Percentiles rank a stretch among this genome's conserved stretches.
Evolutionary conservation across 352 stramenopile genomes (phyloP).

Genomic region (Elongisporangium anandrum): DNA sequence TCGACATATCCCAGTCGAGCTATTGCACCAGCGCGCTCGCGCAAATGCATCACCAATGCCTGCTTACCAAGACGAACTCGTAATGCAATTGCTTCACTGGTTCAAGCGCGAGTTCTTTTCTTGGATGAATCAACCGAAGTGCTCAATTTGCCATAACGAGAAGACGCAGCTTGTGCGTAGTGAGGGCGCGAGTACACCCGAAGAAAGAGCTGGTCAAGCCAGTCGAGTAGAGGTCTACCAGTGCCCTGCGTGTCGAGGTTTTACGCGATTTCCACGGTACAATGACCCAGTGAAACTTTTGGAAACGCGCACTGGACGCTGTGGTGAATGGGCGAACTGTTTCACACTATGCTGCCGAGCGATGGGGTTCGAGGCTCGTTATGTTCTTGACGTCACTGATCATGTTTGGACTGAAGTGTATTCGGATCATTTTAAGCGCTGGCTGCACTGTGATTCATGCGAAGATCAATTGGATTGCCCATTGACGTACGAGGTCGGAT

Average conservation of each 20-base stretch:
- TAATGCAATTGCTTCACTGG: slow-evolving; percentile 79
- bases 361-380: slow-evolving; percentile 89
- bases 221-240: slow-evolving; percentile 85
- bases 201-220: slow-evolving; percentile 60
- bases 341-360: slow-evolving; percentile 89
- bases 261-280: slow-evolving; percentile 87
- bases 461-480: slow-evolving; percentile 91
- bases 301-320: slow-evolving; percentile 78
- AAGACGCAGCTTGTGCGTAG: slow-evolving; percentile 40
- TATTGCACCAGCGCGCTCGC: slow-evolving; percentile 58
- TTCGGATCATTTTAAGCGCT: slow-evolving; percentile 66
- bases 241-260: slow-evolving; percentile 45
- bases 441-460: slow-evolving; percentile 94
- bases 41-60: slow-evolving; percentile 44
- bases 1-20: slow-evolving; percentile 57
- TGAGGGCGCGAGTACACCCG: slow-evolving; percentile 40
- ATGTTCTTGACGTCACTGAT: slow-evolving; percentile 93
- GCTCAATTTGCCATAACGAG: slow-evolving; percentile 38
- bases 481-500: slow-evolving; percentile 94
- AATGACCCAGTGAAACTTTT: slow-evolving; percentile 89
- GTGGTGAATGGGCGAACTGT: slow-evolving; percentile 93
- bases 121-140: slow-evolving; percentile 86
- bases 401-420: slow-evolving; percentile 96
- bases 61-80: slow-evolving; percentile 58
- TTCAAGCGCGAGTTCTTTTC: slow-evolving; percentile 91